A percentile compares a stretch with the other conserved stretches of the same genome.
These are phyloP conservation scores for Pontederia paniculata DNA, from an alignment of 176 grass and related monocot species.

Conservation along the genomic window DNA sequence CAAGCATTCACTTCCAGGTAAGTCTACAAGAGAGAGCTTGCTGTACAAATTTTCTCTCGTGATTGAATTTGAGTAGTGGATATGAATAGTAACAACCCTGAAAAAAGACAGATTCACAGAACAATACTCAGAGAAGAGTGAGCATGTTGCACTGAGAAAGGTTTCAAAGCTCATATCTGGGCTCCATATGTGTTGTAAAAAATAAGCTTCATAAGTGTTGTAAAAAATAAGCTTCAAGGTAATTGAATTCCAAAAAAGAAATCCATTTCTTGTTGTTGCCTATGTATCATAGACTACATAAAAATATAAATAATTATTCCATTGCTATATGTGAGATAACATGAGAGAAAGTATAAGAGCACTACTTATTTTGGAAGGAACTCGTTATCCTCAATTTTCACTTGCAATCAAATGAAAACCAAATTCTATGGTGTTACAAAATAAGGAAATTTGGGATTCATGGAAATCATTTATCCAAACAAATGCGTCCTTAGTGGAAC, in stretches of 20 bases:
- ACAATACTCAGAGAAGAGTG: constrained; percentile 13
- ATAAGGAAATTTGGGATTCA: too few relatives aligned
- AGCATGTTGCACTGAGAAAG: neutral
- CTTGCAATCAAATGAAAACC: constrained; percentile 5
- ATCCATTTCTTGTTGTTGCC: too few relatives aligned
- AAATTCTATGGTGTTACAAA: constrained; percentile 4
- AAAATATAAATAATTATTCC: too few relatives aligned
- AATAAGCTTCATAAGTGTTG: too few relatives aligned
- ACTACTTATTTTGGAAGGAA: neutral
- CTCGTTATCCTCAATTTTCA: constrained; percentile 3
- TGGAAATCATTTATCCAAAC: too few relatives aligned
- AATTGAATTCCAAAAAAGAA: too few relatives aligned
- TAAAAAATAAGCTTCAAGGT: too few relatives aligned
- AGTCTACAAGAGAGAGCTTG: constrained; percentile 95
- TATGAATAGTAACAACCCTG: constrained; percentile 96
- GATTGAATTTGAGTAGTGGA: constrained; percentile 75
- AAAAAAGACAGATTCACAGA: constrained; percentile 14
- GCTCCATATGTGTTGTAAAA: too few relatives aligned
- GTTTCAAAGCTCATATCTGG: neutral
- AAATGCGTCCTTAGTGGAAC: too few relatives aligned
- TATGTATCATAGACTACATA: too few relatives aligned
- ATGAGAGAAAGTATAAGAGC: too few relatives aligned
- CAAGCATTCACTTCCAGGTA: constrained; percentile 74
- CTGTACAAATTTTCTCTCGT: constrained; percentile 77
- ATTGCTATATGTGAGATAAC: too few relatives aligned